Conservation (phyloP, 1,139 yeast genomes). For the Saccharomycopsis hybrid region DNA sequence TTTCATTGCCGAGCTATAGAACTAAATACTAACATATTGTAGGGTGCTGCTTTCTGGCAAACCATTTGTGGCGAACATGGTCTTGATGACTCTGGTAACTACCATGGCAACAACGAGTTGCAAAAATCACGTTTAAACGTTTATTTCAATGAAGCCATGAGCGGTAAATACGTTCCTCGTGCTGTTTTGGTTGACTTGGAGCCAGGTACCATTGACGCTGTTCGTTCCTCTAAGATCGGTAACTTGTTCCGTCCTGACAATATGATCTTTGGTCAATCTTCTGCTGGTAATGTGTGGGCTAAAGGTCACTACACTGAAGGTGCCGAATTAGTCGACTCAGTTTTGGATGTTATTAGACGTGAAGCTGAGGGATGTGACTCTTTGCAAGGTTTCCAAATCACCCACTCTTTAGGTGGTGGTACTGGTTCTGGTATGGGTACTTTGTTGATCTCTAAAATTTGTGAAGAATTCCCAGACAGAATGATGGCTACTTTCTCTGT, state of each 20-base stretch:
- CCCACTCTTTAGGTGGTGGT: conserved; percentile 95
- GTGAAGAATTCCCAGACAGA: conserved; percentile 89
- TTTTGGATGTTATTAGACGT: conserved; percentile 82
- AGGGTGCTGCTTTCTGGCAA: conserved; percentile 98
- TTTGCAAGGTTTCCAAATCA: conserved; percentile 88
- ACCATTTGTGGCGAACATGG: conserved; percentile 97
- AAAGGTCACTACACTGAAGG: conserved; percentile 96
- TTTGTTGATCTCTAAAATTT: conserved; percentile 65
- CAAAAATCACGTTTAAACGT: conserved; percentile 46
- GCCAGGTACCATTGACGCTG: conserved; percentile 88
- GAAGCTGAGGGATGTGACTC: conserved; percentile 93
- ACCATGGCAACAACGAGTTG: conserved; percentile 60
- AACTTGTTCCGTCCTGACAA: conserved; percentile 87
- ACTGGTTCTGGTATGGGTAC: conserved; percentile 98
- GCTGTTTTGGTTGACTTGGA: conserved; percentile 89
- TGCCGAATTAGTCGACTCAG: conserved; percentile 86
- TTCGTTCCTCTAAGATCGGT: conserved; percentile 70
- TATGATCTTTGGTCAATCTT: conserved; percentile 80
- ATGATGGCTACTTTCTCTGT: conserved; percentile 96
- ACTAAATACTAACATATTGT: conserved; percentile 9
- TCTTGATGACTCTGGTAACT: conserved; percentile 75
- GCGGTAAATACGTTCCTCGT: conserved; percentile 88
- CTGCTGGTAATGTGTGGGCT: conserved; percentile 96
- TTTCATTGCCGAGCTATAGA: no score
- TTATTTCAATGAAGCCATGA: conserved; percentile 62